Evolutionary conservation across 1,284 basidiomycete genomes (phyloP).

Genomic region (Ceratobasidium sp.): DNA sequence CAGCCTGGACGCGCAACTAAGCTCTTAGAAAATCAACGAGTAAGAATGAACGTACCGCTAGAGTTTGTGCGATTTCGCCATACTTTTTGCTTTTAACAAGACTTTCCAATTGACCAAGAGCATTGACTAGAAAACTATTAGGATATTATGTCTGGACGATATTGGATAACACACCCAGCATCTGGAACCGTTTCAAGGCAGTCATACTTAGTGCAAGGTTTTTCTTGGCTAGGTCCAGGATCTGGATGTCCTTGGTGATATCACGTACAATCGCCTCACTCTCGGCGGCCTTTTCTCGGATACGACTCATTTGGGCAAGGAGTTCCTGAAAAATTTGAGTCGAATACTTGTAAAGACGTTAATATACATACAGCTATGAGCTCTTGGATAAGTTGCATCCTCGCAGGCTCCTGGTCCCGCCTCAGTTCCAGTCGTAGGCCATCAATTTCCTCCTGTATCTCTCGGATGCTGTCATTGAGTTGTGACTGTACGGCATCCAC

Average conservation of each 20-base stretch:
- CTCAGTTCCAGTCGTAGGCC: slow-evolving; percentile 74
- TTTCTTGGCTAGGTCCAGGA: slow-evolving; percentile 93
- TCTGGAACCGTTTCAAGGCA: slow-evolving; percentile 89
- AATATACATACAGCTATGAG: slow-evolving; percentile 82
- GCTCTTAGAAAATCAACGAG: neutral
- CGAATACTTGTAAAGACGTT: neutral
- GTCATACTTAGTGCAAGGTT: slow-evolving; percentile 93
- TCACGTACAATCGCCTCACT: slow-evolving; percentile 95
- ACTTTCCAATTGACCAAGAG: slow-evolving; percentile 83
- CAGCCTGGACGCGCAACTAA: slow-evolving; percentile 68
- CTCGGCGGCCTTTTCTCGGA: slow-evolving; percentile 94
- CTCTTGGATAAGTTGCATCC: slow-evolving; percentile 90
- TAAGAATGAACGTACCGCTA: slow-evolving; percentile 68
- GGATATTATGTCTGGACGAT: neutral
- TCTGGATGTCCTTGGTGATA: slow-evolving; percentile 97
- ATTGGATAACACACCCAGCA: slow-evolving; percentile 78
- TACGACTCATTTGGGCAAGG: slow-evolving; percentile 91
- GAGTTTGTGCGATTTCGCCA: slow-evolving; percentile 82
- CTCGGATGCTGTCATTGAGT: slow-evolving; percentile 71
- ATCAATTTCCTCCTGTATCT: slow-evolving; percentile 80
- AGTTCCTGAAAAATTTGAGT: slow-evolving; percentile 73
- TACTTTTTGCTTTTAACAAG: slow-evolving; percentile 84
- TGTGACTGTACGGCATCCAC: slow-evolving; percentile 73
- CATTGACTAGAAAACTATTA: slow-evolving; percentile 71
- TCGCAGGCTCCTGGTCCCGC: slow-evolving; percentile 82